Conservation (phyloP, 805 yeast genomes). For the Wickerhamomyces rabaulensis region DNA sequence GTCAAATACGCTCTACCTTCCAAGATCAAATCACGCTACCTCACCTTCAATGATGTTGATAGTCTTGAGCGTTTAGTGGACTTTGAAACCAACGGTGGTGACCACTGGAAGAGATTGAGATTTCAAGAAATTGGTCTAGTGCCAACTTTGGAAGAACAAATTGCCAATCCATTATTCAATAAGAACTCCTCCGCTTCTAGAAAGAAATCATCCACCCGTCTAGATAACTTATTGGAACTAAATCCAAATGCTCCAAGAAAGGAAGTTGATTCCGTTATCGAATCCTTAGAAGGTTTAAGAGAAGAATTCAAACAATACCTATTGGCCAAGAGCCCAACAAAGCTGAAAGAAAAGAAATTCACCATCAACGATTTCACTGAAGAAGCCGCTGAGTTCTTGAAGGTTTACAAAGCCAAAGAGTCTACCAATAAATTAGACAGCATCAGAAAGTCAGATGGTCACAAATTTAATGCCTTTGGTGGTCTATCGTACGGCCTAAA, state of each 20-base stretch:
- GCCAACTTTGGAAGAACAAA: conserved; percentile 23
- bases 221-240: conserved; percentile 18
- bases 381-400: conserved; percentile 28
- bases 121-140: conserved; percentile 63
- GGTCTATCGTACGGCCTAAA: conserved; percentile 67
- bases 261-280: conserved; percentile 3
- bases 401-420: conserved; percentile 10
- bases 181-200: conserved; percentile 11
- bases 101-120: conserved; percentile 54
- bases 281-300: conserved; percentile 38
- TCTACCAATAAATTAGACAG: conserved; percentile 6
- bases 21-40: conserved; percentile 50
- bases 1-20: conserved; percentile 65
- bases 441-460: conserved; percentile 6
- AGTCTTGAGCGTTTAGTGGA: conserved; percentile 63
- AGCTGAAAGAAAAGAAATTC: conserved; percentile 24
- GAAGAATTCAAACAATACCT: conserved; percentile 52
- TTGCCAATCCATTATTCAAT: conserved; percentile 30
- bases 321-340: conserved; percentile 43
- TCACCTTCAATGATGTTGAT: conserved; percentile 63
- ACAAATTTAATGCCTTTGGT: conserved; percentile 57
- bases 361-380: conserved; percentile 26
- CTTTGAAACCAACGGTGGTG: conserved; percentile 59
- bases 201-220: conserved; percentile 23
- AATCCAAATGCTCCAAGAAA: conserved; percentile 1